Evolutionary conservation across 2,329 filamentous ascomycete species (phyloP).

Genomic region (Taxawa tesnikishii): DNA sequence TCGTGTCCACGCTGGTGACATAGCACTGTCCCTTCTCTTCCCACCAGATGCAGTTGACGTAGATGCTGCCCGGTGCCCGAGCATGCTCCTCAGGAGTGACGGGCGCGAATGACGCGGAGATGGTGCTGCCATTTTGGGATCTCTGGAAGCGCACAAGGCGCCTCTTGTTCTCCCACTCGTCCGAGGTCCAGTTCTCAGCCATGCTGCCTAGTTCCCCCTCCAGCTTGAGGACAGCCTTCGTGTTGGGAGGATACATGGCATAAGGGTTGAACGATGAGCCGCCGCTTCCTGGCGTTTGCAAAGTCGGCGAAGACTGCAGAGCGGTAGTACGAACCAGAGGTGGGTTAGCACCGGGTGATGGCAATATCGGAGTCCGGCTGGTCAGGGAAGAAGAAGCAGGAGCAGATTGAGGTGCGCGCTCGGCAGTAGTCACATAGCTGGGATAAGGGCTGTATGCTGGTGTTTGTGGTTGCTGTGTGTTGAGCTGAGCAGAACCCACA

Average conservation of each 20-base stretch:
- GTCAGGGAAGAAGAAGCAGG: conserved; percentile 1
- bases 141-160: conserved; percentile 83
- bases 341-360: conserved; percentile 41
- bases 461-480: conserved; percentile 5
- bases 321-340: conserved; percentile 57
- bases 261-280: conserved; percentile 59
- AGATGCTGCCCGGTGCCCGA: conserved; percentile 71
- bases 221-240: conserved; percentile 74
- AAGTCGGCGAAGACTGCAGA: conserved; percentile 41
- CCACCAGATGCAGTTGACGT: conserved; percentile 97
- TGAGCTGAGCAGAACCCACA: conserved; percentile 4
- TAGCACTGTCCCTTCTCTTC: conserved; percentile 81
- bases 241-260: conserved; percentile 56
- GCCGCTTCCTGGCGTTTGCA: conserved; percentile 32
- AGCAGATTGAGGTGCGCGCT: conserved; percentile 25
- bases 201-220: conserved; percentile 75
- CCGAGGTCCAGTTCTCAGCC: conserved; percentile 68
- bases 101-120: conserved; percentile 67
- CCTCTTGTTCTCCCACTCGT: conserved; percentile 68
- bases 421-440: conserved; percentile 29
- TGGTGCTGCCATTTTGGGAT: conserved; percentile 67
- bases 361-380: conserved; percentile 25
- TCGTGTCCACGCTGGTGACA: conserved; percentile 94
- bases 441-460: conserved; percentile 25
- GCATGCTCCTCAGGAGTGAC: conserved; percentile 58